Base-by-base conservation (phyloP, 768 basidiomycete species). In the Tremella yokohamensis region DNA sequence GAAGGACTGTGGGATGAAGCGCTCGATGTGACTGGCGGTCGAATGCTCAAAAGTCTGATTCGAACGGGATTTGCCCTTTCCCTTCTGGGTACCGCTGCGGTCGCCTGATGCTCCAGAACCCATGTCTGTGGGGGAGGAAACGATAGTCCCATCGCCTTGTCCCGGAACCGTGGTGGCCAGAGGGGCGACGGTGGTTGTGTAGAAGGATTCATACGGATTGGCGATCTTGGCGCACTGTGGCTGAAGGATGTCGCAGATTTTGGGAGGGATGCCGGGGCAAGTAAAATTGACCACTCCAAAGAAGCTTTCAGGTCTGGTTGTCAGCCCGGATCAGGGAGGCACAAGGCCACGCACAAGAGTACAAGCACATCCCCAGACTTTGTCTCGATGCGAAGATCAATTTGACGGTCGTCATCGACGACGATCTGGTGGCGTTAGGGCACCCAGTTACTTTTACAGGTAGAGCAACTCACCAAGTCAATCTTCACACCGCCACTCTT, bases 321-420 rank as follows among this genome's bases (percentile, higher is more conserved):
- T 49, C 1, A 37, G 29, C 1, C 22, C 4, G 15, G 19, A 22
- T 9, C 7, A 29, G 18, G 8, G 20, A 49, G 6, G 8, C 20
- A 49, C 6, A 22, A n/a, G 24, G 40, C 11, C 9, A 49, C 70
- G 58, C 40, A 72, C 68, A 73, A 59, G 6, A 73, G 40, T 0
- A 73, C 55, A 26, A 73, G 39, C 3, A 73, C 61, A 54, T 73
- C 71, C 2, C 69, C 71, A 2, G 62, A 49, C 48, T 66, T 72
- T 11, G 66, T 66, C 18, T 70, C 66, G 6, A 73, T 58, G 42
- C 60, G 65, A 20, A 73, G 18, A 54, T 73, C 71, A 16, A 70
- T 48, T 49, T 73, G 71, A 4, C 71, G 57, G 34, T 66, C 60
- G 3, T 49, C n/a, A 15, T 68, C 64, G 12, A 73, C 24, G 18